These are phyloP conservation scores for Ottelia alismoides DNA, from an alignment of 106 monocot species.

Conservation along the genomic window DNA sequence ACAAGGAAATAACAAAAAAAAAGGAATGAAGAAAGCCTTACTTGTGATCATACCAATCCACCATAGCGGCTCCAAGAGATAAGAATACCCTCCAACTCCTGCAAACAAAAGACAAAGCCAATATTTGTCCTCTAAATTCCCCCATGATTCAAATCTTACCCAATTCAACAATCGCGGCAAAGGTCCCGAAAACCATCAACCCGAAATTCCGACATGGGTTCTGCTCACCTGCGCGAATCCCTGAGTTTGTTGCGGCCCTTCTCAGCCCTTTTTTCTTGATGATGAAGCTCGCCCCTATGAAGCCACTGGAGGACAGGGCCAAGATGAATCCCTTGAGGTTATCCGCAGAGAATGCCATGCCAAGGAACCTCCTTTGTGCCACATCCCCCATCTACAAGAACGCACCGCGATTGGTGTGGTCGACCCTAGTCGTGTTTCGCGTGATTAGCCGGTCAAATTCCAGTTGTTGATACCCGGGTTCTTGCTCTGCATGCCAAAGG, in stretches of 20 bases:
- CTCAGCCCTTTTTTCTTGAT: constrained; percentile 27
- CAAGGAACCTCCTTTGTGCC: too few species aligned
- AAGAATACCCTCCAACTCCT: constrained; percentile 17
- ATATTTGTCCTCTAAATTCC: background rate
- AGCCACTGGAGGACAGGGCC: constrained; percentile 56
- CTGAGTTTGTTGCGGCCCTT: constrained; percentile 12
- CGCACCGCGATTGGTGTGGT: too few species aligned
- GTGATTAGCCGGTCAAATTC: too few species aligned
- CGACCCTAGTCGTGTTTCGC: too few species aligned
- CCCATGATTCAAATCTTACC: background rate
- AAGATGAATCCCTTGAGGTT: constrained; percentile 62
- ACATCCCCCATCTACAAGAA: too few species aligned
- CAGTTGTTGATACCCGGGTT: too few species aligned
- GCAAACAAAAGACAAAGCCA: background rate
- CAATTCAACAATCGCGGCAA: background rate
- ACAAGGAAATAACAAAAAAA: background rate
- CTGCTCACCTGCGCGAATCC: constrained; percentile 12
- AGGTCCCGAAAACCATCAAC: background rate
- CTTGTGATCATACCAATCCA: constrained; percentile 19
- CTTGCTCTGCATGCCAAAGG: too few species aligned
- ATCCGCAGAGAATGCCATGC: constrained; percentile 25
- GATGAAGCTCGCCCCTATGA: constrained; percentile 89
- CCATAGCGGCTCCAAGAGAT: constrained; percentile 26
- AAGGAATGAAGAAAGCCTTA: constrained; percentile 5
- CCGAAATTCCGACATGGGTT: too few species aligned